phyloP scores from a whole-genome alignment of 306 rosid genomes.

The Lablab purpureus region DNA sequence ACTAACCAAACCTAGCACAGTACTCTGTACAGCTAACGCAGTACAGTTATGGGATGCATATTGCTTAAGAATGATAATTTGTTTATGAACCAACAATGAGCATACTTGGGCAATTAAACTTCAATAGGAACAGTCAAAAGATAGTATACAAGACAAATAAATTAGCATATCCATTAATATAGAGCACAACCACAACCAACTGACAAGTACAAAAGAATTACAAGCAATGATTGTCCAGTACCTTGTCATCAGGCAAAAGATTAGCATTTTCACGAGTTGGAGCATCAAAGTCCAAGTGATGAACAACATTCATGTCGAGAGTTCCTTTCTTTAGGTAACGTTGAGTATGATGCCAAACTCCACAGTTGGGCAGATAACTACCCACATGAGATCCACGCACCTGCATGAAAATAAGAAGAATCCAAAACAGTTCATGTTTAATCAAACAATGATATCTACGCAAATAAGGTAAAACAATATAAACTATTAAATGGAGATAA shows the following conservation, averaged over 20 bases:
- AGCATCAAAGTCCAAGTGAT: slow-evolving; percentile 97
- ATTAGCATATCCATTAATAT: slow-evolving; percentile 15
- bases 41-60: slow-evolving; percentile 10
- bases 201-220: slow-evolving; percentile 39
- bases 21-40: not conserved
- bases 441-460: slow-evolving; percentile 16
- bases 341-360: slow-evolving; percentile 96
- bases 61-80: slow-evolving; percentile 7
- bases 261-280: slow-evolving; percentile 98
- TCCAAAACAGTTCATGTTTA: slow-evolving; percentile 10
- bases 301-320: slow-evolving; percentile 66
- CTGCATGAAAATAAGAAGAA: slow-evolving; percentile 56
- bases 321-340: slow-evolving; percentile 77
- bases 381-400: slow-evolving; percentile 96
- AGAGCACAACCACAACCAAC: slow-evolving; percentile 32
- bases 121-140: slow-evolving; percentile 25
- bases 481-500: slow-evolving; percentile 2
- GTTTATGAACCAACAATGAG: not conserved
- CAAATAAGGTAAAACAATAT: slow-evolving; percentile 23
- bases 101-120: slow-evolving; percentile 23
- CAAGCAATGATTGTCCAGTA: slow-evolving; percentile 44
- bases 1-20: not conserved
- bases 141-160: slow-evolving; percentile 21
- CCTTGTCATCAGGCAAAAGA: slow-evolving; percentile 86
- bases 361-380: slow-evolving; percentile 84